Conservation (phyloP, 1,284 basidiomycete species). For the Cystobasidium pallidum region DNA sequence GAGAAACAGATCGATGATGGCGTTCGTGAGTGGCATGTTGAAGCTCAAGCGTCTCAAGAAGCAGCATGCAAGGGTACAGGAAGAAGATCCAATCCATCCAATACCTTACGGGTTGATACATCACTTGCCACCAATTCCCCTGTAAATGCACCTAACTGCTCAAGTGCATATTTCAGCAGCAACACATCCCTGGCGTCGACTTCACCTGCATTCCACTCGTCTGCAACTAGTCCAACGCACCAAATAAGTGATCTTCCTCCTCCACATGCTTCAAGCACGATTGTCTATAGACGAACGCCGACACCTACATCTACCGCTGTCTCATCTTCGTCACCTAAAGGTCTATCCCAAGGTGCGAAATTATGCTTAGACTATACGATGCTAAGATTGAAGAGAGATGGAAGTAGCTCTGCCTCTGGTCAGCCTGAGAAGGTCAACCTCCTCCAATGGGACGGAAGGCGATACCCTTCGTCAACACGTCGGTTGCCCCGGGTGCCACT, state of each 20-base stretch:
- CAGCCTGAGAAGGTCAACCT: conserved; percentile 30
- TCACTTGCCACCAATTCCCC: neutral
- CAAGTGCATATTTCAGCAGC: neutral
- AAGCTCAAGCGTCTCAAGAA: neutral
- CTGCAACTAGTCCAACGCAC: neutral
- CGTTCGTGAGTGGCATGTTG: too few relatives aligned
- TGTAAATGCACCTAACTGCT: neutral
- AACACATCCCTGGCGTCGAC: neutral
- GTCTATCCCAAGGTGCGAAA: conserved; percentile 4
- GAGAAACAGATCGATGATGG: neutral
- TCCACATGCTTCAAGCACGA: neutral
- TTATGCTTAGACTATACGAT: conserved; percentile 12
- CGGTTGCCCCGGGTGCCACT: neutral
- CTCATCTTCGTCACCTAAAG: neutral
- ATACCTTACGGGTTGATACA: conserved; percentile 8
- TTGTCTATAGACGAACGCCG: neutral
- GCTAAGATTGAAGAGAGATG: neutral
- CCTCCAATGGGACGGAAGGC: conserved; percentile 11
- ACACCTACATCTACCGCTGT: neutral
- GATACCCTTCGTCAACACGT: conserved; percentile 19
- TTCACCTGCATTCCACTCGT: neutral
- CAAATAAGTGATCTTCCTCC: neutral
- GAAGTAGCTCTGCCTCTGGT: neutral
- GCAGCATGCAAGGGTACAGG: neutral
- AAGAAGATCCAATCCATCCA: neutral